phyloP scores from a whole-genome alignment of 148 eudicot genomes.

The Chenopodium quinoa region DNA sequence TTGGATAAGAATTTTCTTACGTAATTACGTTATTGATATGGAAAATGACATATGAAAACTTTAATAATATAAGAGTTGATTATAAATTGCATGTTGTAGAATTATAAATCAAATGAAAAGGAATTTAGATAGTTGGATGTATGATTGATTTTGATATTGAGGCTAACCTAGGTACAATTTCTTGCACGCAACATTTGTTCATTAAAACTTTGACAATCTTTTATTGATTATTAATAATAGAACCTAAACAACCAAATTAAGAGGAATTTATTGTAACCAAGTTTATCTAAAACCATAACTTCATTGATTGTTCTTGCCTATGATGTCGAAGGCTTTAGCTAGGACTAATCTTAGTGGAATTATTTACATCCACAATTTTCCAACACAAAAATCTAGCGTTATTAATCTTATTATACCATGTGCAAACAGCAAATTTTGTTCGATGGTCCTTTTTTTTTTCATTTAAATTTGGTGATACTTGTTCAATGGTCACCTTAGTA shows the following conservation, averaged over 20 bases:
- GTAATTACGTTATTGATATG: neutral
- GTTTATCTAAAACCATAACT: neutral
- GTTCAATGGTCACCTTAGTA: neutral
- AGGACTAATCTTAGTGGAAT: too few relatives aligned
- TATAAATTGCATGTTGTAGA: neutral
- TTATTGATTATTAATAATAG: neutral
- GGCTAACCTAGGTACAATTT: slow-evolving; percentile 9
- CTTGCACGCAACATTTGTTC: slow-evolving; percentile 24
- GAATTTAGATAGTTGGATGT: neutral
- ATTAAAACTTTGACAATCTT: neutral
- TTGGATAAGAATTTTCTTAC: neutral
- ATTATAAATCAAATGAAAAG: slow-evolving; percentile 2
- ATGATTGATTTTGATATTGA: neutral
- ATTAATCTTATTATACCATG: too few relatives aligned
- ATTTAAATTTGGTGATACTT: too few relatives aligned
- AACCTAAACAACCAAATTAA: neutral
- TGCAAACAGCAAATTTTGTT: neutral
- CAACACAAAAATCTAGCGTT: neutral
- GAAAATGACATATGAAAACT: neutral
- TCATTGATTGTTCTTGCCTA: neutral
- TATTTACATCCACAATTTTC: neutral
- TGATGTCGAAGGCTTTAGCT: neutral
- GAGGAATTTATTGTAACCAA: too few relatives aligned
- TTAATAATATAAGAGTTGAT: neutral
- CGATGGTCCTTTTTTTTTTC: neutral